Percentiles rank a stretch among this genome's conserved stretches.
phyloP scores from a whole-genome alignment of 257 asterid species.

The Galeopsis tetrahit region DNA sequence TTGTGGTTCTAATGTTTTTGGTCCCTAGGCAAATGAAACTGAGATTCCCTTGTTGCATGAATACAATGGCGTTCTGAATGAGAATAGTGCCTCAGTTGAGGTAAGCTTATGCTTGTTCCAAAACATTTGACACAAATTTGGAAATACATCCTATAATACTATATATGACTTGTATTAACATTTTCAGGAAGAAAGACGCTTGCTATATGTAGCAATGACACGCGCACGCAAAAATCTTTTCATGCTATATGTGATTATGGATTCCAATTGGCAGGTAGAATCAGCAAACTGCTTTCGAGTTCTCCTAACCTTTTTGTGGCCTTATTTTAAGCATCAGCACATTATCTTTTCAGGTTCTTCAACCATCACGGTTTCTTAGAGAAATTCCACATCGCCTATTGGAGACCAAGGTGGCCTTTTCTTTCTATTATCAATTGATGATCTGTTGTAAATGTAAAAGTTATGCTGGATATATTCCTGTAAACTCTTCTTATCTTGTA shows the following conservation, averaged over 20 bases:
- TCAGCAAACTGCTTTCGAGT: slow-evolving; percentile 31
- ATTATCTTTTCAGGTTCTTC: slow-evolving; percentile 72
- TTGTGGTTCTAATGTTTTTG: slow-evolving; percentile 36
- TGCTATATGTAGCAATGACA: slow-evolving; percentile 93
- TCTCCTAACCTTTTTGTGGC: slow-evolving; percentile 29
- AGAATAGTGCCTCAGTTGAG: slow-evolving; percentile 71
- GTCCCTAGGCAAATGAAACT: slow-evolving; percentile 80
- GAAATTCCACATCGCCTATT: slow-evolving; percentile 85
- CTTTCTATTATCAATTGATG: slow-evolving; percentile 19
- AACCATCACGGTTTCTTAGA: slow-evolving; percentile 92
- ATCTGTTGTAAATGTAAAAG: slow-evolving; percentile 5
- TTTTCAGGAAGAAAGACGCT: slow-evolving; percentile 91
- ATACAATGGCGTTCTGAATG: slow-evolving; percentile 63
- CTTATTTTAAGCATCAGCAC: slow-evolving; percentile 34
- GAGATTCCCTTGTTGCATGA: slow-evolving; percentile 97
- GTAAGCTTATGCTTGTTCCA: slow-evolving; percentile 46
- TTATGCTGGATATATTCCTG: slow-evolving; percentile 11
- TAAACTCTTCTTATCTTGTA: slow-evolving; percentile 8
- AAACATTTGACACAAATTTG: not conserved
- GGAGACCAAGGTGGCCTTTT: slow-evolving; percentile 62
- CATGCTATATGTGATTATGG: slow-evolving; percentile 75
- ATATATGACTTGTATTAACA: slow-evolving; percentile 37
- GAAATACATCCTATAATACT: slow-evolving; percentile 15
- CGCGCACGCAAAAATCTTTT: slow-evolving; percentile 85
- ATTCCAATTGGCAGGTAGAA: slow-evolving; percentile 93